phyloP scores from a whole-genome alignment of 805 yeast species.

The Wickerhamiella azymoides region DNA sequence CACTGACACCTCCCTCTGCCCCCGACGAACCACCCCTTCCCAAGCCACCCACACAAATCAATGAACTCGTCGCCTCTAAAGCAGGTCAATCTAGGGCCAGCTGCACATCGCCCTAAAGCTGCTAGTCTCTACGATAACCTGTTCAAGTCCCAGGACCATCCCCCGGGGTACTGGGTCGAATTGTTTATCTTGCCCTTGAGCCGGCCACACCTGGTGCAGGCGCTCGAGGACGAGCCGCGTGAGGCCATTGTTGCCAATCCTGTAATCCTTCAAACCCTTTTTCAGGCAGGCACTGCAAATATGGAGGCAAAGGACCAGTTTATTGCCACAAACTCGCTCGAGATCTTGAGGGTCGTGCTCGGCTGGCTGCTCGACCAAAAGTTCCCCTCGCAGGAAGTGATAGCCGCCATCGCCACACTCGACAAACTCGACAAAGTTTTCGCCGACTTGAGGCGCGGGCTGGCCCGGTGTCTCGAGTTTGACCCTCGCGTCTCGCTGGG shows the following conservation, averaged over 20 bases:
- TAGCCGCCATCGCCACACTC: constrained; percentile 26
- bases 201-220: constrained; percentile 13
- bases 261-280: constrained; percentile 15
- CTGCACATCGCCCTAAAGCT: constrained; percentile 24
- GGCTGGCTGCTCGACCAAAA: constrained; percentile 20
- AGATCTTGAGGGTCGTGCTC: constrained; percentile 19
- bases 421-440: constrained; percentile 23
- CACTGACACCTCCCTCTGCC: too few relatives aligned
- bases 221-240: constrained; percentile 10
- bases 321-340: constrained; percentile 17
- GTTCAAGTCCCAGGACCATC: constrained; percentile 17
- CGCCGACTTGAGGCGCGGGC: constrained; percentile 20
- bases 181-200: constrained; percentile 22
- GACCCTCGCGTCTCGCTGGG: constrained; percentile 10
- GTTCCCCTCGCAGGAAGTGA: constrained; percentile 22
- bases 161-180: constrained; percentile 26
- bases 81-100: constrained; percentile 19
- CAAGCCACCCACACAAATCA: not conserved
- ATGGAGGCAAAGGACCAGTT: constrained; percentile 6
- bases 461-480: constrained; percentile 19
- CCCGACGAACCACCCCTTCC: not conserved
- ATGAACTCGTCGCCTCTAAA: constrained; percentile 18
- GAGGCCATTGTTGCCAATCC: constrained; percentile 15
- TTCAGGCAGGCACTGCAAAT: constrained; percentile 20
- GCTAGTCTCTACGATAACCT: constrained; percentile 24